These are phyloP conservation scores for Hylodesmum podocarpum DNA, from an alignment of 306 rosid genomes.

Conservation along the genomic window DNA sequence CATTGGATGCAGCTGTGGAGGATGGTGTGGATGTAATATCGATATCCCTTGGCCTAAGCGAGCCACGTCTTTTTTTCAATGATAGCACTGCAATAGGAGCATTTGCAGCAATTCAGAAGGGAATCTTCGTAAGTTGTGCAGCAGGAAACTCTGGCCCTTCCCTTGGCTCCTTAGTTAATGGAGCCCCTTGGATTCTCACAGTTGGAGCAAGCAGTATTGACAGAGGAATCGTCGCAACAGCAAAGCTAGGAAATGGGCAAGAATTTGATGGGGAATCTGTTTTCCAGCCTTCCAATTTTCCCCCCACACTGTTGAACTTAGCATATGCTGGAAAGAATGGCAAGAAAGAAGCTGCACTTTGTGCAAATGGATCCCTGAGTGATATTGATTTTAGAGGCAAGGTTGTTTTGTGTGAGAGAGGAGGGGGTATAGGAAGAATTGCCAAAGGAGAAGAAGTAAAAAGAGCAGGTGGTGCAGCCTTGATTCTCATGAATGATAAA, in stretches of 20 bases:
- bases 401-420: slow-evolving; percentile 66
- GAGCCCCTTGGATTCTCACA: slow-evolving; percentile 78
- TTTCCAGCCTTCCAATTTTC: slow-evolving; percentile 47
- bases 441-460: slow-evolving; percentile 66
- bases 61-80: slow-evolving; percentile 44
- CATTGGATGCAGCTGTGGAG: slow-evolving; percentile 50
- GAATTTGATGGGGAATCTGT: slow-evolving; percentile 47
- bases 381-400: slow-evolving; percentile 46
- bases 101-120: slow-evolving; percentile 65
- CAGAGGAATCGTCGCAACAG: slow-evolving; percentile 48
- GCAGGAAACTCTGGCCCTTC: slow-evolving; percentile 71
- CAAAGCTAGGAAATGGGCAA: slow-evolving; percentile 51
- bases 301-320: slow-evolving; percentile 41
- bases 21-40: slow-evolving; percentile 74
- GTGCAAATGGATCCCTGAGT: slow-evolving; percentile 52
- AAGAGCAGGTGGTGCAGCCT: slow-evolving; percentile 60
- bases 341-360: slow-evolving; percentile 45
- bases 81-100: slow-evolving; percentile 63
- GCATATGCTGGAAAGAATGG: slow-evolving; percentile 57
- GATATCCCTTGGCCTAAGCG: slow-evolving; percentile 50
- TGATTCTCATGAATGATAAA: slow-evolving; percentile 66
- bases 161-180: slow-evolving; percentile 42
- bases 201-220: slow-evolving; percentile 67
- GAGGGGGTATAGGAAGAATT: slow-evolving; percentile 57
- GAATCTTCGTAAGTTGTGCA: slow-evolving; percentile 68